Conservation (phyloP, 2,329 filamentous ascomycete species). For the Fusarium ramigenum region DNA sequence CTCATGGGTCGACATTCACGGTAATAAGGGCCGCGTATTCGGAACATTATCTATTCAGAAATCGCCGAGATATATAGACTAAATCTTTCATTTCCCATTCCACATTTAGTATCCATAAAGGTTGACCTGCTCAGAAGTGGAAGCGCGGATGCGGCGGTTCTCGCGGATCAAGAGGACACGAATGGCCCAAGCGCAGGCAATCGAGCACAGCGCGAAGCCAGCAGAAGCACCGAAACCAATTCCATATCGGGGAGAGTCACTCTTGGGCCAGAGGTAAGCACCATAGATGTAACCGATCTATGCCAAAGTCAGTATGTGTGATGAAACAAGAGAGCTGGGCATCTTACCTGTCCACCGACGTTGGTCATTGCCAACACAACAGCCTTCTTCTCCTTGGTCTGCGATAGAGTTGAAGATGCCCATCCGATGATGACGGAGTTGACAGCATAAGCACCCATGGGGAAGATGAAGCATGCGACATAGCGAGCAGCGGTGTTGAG, state of each 20-base stretch:
- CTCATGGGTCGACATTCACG: neutral
- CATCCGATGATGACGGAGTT: conserved; percentile 59
- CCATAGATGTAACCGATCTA: conserved; percentile 59
- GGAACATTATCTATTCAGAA: neutral
- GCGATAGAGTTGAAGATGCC: conserved; percentile 55
- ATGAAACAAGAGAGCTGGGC: accelerated
- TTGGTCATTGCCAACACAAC: conserved; percentile 60
- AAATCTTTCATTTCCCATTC: neutral
- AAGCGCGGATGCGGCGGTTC: conserved; percentile 52
- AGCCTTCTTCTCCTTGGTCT: conserved; percentile 61
- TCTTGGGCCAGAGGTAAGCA: conserved; percentile 60
- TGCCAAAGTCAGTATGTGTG: neutral
- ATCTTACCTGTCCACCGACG: conserved; percentile 51
- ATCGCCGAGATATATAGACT: neutral
- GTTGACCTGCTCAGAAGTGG: conserved; percentile 47
- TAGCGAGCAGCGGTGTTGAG: conserved; percentile 53
- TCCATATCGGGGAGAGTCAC: conserved; percentile 55
- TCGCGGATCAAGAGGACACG: conserved; percentile 51
- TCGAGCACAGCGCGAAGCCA: conserved; percentile 51
- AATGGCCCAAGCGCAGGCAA: conserved; percentile 55
- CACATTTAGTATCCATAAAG: conserved; percentile 49
- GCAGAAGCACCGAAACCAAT: conserved; percentile 57
- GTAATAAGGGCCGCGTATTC: too few species aligned
- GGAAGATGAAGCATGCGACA: conserved; percentile 54
- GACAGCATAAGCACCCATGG: conserved; percentile 55